Evolutionary conservation across 2,329 filamentous ascomycete genomes (phyloP).

Genomic region (Epichloe baconii): DNA sequence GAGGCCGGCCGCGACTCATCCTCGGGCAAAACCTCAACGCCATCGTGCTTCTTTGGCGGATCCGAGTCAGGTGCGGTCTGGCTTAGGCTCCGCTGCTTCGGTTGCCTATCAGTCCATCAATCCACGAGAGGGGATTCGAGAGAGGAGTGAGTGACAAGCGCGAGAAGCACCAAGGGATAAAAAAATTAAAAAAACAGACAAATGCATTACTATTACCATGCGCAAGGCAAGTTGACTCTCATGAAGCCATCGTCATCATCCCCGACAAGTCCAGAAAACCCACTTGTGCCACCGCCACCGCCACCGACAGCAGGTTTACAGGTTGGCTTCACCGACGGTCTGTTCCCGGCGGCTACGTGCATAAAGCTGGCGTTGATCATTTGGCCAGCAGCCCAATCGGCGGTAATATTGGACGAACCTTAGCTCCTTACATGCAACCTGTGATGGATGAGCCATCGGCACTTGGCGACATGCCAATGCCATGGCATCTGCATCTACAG

Average conservation of each 20-base stretch:
- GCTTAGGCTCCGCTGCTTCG: neutral
- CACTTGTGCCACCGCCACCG: conserved; percentile 6
- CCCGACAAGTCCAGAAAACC: neutral
- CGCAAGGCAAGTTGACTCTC: neutral
- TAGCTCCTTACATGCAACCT: conserved; percentile 1
- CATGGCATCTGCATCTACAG: neutral
- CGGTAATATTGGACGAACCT: conserved; percentile 1
- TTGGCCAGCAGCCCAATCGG: conserved; percentile 8
- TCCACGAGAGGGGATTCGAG: neutral
- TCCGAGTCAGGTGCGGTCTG: neutral
- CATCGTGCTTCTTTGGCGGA: neutral
- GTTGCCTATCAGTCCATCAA: too few species aligned
- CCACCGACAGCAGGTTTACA: neutral
- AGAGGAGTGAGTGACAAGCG: neutral
- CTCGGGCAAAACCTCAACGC: conserved; percentile 2
- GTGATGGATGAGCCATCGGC: conserved; percentile 1
- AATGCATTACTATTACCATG: neutral
- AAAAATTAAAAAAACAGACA: neutral
- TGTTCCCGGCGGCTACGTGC: conserved; percentile 11
- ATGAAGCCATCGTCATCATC: conserved; percentile 5
- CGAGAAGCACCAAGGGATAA: neutral
- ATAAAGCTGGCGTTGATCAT: conserved; percentile 8
- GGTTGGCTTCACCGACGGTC: conserved; percentile 11
- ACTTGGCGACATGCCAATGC: neutral
- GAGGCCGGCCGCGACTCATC: conserved; percentile 1